Base-by-base conservation (phyloP, 2,329 filamentous ascomycete species). In the Metarhizium humberi region DNA sequence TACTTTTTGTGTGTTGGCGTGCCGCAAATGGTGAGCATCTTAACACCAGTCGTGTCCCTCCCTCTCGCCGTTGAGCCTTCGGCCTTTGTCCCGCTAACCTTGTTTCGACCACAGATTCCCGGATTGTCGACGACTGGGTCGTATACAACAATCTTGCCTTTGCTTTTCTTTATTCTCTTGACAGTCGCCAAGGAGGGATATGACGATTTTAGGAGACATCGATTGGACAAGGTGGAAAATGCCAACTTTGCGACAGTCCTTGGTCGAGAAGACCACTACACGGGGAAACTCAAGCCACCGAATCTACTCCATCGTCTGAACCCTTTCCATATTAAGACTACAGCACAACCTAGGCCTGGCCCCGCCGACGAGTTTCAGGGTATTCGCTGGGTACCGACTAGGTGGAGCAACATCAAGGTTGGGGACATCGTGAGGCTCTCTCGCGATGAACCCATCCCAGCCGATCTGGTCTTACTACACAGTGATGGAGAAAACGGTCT, bases 181-280 rank as follows among this genome's bases (percentile, higher is more conserved):
- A 94, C 90, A 0, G 88, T 95, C 63, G 78, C 78, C 32, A 95
- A 95, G 67, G 90, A 95, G 72, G 90, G 90, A 0, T 94, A 90
- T 62, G 90, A 95, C 67, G 90, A 95, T 68, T 85, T 87, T 63
- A 82, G 88, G 62, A 79, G 90, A 57, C 88, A 94, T 69, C 80
- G 87, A 16, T 75, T 95, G 50, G 90, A 95, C 66, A 90, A 86
- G 63, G 81, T 88, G 25, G 90, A 95, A 69, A 95, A 95, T 66
- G 77, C 78, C 3, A 72, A 75, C 51, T 69, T 72, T 10, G 74
- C 74, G 1, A 78, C 73, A 2, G 73, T 78, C 3, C 64, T 81
- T 25, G 71, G 71, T n/a, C 63, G 65, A 11, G 62, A 70, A 53
- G 66, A 75, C 40, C 67, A 64, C 30, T 67, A 67, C 25, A 65